phyloP scores from a whole-genome alignment of 768 basidiomycete genomes.

The Suillus variegatus region DNA sequence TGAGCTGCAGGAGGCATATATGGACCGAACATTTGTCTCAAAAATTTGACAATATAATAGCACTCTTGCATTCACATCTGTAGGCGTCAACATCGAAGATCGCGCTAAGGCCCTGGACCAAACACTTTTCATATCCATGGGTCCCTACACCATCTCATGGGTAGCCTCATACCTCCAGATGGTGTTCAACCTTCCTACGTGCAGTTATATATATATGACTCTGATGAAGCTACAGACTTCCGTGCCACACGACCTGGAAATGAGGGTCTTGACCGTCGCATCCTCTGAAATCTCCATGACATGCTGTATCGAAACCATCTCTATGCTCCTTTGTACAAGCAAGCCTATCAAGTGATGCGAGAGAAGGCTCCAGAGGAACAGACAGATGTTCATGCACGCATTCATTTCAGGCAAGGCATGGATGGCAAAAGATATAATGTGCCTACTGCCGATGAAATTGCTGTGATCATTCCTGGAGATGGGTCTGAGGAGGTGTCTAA shows the following conservation, averaged over 20 bases:
- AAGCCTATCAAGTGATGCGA: constrained; percentile 34
- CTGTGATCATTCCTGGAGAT: constrained; percentile 25
- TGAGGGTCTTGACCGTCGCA: constrained; percentile 16
- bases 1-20: no score
- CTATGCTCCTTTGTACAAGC: constrained; percentile 30
- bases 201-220: no score
- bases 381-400: constrained; percentile 9
- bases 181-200: no score
- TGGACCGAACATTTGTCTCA: no score
- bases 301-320: constrained; percentile 22
- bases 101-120: no score
- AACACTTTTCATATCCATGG: no score
- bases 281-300: constrained; percentile 27
- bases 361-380: constrained; percentile 20
- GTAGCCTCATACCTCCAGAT: no score
- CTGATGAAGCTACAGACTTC: constrained; percentile 26
- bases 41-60: no score
- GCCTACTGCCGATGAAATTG: constrained; percentile 44
- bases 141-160: no score
- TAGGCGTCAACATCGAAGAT: no score
- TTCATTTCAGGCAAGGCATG: constrained; percentile 11
- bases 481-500: constrained; percentile 13
- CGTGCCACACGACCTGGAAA: constrained; percentile 21
- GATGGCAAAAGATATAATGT: constrained; percentile 44
- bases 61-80: no score